These are phyloP conservation scores for Lindgomyces ingoldianus DNA, from an alignment of 495 filamentous ascomycete genomes.

Conservation along the genomic window DNA sequence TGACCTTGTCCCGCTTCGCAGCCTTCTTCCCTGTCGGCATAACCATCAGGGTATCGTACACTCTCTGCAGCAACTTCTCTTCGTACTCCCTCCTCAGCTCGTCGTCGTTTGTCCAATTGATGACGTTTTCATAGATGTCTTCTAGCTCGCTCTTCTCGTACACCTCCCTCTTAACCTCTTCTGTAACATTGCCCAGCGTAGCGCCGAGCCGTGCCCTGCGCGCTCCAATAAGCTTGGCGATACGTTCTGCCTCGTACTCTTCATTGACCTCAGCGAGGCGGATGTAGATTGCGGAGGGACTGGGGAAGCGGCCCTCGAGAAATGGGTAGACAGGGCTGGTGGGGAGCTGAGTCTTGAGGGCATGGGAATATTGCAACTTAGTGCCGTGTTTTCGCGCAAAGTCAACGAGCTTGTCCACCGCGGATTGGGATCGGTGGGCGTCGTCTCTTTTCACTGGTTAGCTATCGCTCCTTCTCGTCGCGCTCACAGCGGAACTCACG, in stretches of 20 bases:
- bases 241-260: constrained; percentile 81
- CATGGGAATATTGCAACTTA: constrained; percentile 67
- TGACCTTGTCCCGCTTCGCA: constrained; percentile 66
- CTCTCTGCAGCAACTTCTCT: constrained; percentile 82
- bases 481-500: constrained; percentile 48
- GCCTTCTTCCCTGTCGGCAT: constrained; percentile 64
- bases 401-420: constrained; percentile 75
- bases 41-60: constrained; percentile 72
- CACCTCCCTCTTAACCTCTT: constrained; percentile 86
- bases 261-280: constrained; percentile 85
- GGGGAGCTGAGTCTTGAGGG: constrained; percentile 75
- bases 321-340: constrained; percentile 72
- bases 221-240: constrained; percentile 88
- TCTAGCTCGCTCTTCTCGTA: constrained; percentile 69
- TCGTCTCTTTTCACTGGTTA: constrained; percentile 49
- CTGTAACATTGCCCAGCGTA: constrained; percentile 73
- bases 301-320: constrained; percentile 82
- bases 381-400: constrained; percentile 71
- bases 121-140: constrained; percentile 72
- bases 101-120: constrained; percentile 89
- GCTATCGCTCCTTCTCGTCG: constrained; percentile 1
- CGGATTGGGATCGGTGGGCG: constrained; percentile 70
- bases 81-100: constrained; percentile 80
- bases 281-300: constrained; percentile 78
- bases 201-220: constrained; percentile 86